These are phyloP conservation scores for Withania somnifera DNA, from an alignment of 305 asterid genomes.

Conservation along the genomic window DNA sequence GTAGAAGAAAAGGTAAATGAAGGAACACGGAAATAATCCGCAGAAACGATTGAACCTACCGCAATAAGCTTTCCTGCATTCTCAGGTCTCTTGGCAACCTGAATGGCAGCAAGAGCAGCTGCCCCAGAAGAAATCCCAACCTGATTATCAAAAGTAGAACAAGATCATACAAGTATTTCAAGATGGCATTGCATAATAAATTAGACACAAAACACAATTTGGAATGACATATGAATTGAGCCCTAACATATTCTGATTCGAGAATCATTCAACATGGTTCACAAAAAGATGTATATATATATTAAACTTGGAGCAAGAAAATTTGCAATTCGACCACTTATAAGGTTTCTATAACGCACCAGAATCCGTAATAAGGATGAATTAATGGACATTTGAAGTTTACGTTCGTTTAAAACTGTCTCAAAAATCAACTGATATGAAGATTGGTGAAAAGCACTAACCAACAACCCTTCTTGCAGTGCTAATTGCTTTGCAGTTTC, in stretches of 20 bases:
- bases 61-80: constrained; percentile 92
- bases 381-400: neutral
- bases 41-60: constrained; percentile 29
- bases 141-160: constrained; percentile 22
- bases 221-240: neutral
- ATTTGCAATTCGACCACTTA: neutral
- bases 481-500: constrained; percentile 92
- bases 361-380: neutral
- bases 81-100: constrained; percentile 88
- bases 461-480: constrained; percentile 93
- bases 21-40: neutral
- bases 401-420: neutral
- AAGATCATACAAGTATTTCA: neutral
- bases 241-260: neutral
- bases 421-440: neutral
- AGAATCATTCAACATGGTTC: neutral
- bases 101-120: constrained; percentile 89
- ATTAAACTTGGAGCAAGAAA: neutral
- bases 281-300: neutral
- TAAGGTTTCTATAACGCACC: neutral
- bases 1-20: neutral
- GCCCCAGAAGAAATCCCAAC: constrained; percentile 99
- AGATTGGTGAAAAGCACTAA: constrained; percentile 25
- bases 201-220: neutral
- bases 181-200: neutral